These are phyloP conservation scores for Monascus ruber DNA, from an alignment of 2,329 filamentous ascomycete species.

Conservation along the genomic window DNA sequence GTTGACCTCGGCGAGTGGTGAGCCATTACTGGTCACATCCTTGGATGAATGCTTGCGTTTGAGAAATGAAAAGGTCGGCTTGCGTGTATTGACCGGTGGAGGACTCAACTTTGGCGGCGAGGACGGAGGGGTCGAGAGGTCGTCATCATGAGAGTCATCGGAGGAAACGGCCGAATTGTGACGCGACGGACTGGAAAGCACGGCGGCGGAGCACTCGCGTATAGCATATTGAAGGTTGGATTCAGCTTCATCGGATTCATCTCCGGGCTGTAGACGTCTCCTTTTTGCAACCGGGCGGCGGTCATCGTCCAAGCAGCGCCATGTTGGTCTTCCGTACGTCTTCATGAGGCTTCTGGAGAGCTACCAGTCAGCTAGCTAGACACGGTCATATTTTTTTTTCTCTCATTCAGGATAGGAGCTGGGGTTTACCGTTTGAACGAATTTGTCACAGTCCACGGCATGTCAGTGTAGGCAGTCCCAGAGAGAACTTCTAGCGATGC, in stretches of 20 bases:
- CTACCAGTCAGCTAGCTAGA: slow-evolving; percentile 2
- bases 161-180: slow-evolving; percentile 35
- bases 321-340: slow-evolving; percentile 37
- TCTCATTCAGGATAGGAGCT: not conserved
- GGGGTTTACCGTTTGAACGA: slow-evolving; percentile 36
- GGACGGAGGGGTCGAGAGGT: slow-evolving; percentile 40
- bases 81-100: slow-evolving; percentile 33
- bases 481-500: slow-evolving; percentile 6
- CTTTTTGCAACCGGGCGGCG: slow-evolving; percentile 32
- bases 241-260: slow-evolving; percentile 32
- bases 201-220: slow-evolving; percentile 35
- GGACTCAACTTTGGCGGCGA: slow-evolving; percentile 37
- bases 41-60: slow-evolving; percentile 31
- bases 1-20: slow-evolving; percentile 36
- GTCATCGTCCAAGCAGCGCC: slow-evolving; percentile 38
- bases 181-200: slow-evolving; percentile 36
- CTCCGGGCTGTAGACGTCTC: slow-evolving; percentile 29
- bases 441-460: slow-evolving; percentile 41
- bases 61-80: slow-evolving; percentile 41
- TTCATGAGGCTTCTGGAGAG: slow-evolving; percentile 36
- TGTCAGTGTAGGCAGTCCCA: slow-evolving; percentile 19
- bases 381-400: not conserved
- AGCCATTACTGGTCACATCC: slow-evolving; percentile 17
- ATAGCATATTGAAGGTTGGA: slow-evolving; percentile 37
- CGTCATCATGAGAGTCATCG: slow-evolving; percentile 31